Evolutionary conservation across 1,284 basidiomycete species (phyloP).

Genomic region (Microbotryum lychnidis-dioicae): DNA sequence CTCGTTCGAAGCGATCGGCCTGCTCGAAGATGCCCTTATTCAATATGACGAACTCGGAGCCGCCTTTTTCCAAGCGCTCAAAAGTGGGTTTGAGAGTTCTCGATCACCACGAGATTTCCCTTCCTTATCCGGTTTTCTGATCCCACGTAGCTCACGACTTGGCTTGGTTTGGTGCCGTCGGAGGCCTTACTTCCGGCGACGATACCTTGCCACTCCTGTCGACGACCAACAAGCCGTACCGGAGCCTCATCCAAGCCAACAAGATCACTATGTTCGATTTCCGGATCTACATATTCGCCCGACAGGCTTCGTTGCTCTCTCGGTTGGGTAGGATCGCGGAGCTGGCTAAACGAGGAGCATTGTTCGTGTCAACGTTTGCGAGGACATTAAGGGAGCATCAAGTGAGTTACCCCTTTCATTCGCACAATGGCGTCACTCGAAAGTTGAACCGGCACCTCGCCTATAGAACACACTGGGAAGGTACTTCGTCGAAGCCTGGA

Average conservation of each 20-base stretch:
- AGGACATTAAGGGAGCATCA: constrained; percentile 63
- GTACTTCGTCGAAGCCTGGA: constrained; percentile 87
- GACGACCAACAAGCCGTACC: constrained; percentile 70
- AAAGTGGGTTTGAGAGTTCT: constrained; percentile 32
- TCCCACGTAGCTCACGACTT: constrained; percentile 61
- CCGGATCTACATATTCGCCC: constrained; percentile 78
- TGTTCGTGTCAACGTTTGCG: constrained; percentile 74
- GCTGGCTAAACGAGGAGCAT: constrained; percentile 56
- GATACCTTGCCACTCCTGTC: constrained; percentile 77
- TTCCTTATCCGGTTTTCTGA: too few species aligned
- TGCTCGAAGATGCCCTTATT: constrained; percentile 78
- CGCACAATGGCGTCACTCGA: not conserved
- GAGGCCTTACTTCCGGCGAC: constrained; percentile 54
- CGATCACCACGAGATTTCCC: too few species aligned
- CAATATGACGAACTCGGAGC: constrained; percentile 89
- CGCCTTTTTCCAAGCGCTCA: constrained; percentile 59
- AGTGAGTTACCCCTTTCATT: constrained; percentile 47
- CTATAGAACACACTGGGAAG: constrained; percentile 58
- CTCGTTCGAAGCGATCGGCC: constrained; percentile 81
- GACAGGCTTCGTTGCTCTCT: constrained; percentile 71
- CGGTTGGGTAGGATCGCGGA: constrained; percentile 61
- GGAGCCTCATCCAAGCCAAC: constrained; percentile 80
- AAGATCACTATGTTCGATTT: constrained; percentile 91
- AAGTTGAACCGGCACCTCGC: not conserved
- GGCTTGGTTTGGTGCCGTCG: constrained; percentile 80